phyloP scores from a whole-genome alignment of 106 monocot species.

The Platanthera zijinensis region DNA sequence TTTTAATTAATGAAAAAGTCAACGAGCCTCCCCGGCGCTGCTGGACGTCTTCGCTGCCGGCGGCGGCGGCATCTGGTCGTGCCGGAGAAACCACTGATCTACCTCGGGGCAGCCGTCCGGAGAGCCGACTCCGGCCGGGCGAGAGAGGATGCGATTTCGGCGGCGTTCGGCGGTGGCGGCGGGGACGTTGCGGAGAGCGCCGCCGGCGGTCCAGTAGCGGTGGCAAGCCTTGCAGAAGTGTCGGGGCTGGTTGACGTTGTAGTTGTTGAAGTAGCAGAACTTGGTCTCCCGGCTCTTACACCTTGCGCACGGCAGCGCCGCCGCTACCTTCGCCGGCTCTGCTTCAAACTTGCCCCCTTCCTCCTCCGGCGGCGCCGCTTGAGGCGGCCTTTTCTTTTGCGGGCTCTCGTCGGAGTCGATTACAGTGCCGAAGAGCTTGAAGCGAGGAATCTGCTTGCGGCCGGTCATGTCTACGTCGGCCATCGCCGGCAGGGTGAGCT shows the following conservation, averaged over 20 bases:
- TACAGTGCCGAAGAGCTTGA: not conserved
- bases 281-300: constrained; percentile 48
- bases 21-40: not conserved
- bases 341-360: no score
- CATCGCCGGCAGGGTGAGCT: not conserved
- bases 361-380: not conserved
- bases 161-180: not conserved
- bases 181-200: constrained; percentile 38
- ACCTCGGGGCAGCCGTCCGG: not conserved
- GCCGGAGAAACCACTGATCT: not conserved
- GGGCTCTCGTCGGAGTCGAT: not conserved
- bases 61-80: not conserved
- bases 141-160: not conserved
- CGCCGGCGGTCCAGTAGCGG: constrained; percentile 66
- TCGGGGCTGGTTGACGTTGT: constrained; percentile 46
- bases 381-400: not conserved
- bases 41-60: not conserved
- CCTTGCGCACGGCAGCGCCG: constrained; percentile 30
- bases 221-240: constrained; percentile 56
- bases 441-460: not conserved
- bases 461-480: not conserved
- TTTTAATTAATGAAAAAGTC: not conserved
- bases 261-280: not conserved
- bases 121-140: not conserved
- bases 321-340: not conserved